Evolutionary conservation across 192 early-diverging fungal genomes (phyloP), one percentile per base, ranked within the genome.

Genomic region (Podochytrium sp.): DNA sequence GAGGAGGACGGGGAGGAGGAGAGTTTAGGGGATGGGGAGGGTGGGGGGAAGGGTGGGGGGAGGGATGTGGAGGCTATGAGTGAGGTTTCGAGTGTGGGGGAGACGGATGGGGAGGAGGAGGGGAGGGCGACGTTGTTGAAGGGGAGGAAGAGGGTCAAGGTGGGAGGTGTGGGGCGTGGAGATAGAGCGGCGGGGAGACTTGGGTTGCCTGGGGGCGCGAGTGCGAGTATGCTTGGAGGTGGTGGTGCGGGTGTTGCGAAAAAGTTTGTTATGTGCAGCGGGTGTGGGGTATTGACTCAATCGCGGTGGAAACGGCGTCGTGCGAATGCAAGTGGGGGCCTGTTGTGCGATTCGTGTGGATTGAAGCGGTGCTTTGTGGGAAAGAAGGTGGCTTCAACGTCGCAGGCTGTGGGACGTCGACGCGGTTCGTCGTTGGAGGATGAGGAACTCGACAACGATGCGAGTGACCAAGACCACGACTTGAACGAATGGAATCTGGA

Each of bases 321-420:
- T 23, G 18, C 20, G 16, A 39, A 30, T 33, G 64, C 23, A 7
- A 41, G 7, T 18, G 27, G 7, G 7, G 64, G 39, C 12, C n/a
- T 62, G 27, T 50, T 74, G 3, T 74, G 72, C 49, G 72, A 74
- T 52, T 7, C n/a, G 5, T 74, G 72, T 51, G 59, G 60, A 1
- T 40, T 74, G 7, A 63, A 65, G 59, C 38, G 49, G 33, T 74
- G 72, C 53, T 53, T 74, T 34, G 51, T 29, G 5, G 64, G 33
- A 61, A 61, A 61, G 33, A 55, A 55, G 52, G 12, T 25, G 20
- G 43, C 43, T 47, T 20, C 43, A 7, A 47, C 7, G 20, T 47
- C 10, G 20, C 7, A 12, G 43, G 20, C 20, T 47, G 43, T 7
- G 20, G 20, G 20, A 47, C n/a, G n/a, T n/a, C n/a, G n/a, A n/a